Conservation (phyloP, 2,329 filamentous ascomycete genomes). For the Ambrosiella cleistominuta region DNA sequence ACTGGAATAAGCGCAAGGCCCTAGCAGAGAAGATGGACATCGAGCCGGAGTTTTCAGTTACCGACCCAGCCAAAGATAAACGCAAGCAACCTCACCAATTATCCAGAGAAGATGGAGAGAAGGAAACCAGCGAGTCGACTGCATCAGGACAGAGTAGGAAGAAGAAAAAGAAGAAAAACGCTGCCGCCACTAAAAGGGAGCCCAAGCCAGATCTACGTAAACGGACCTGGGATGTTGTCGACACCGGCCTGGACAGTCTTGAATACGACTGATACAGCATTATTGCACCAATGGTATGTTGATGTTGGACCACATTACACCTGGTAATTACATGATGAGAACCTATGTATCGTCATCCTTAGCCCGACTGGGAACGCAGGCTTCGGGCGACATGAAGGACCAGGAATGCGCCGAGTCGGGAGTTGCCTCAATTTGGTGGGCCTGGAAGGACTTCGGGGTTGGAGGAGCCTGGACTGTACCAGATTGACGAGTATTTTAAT, state of each 20-base stretch:
- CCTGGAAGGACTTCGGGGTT: conserved; percentile 7
- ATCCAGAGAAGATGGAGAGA: conserved; percentile 13
- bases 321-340: conserved; percentile 54
- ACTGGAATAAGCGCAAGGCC: conserved; percentile 12
- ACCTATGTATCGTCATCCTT: conserved; percentile 86
- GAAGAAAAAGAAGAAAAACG: conserved; percentile 19
- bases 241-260: conserved; percentile 39
- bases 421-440: not conserved
- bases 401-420: not conserved
- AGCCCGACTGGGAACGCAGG: conserved; percentile 43
- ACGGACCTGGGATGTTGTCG: conserved; percentile 50
- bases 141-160: conserved; percentile 16
- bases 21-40: conserved; percentile 6
- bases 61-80: conserved; percentile 3
- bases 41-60: conserved; percentile 8
- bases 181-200: conserved; percentile 16
- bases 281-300: conserved; percentile 15
- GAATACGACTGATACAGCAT: conserved; percentile 36
- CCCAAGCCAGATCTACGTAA: conserved; percentile 46
- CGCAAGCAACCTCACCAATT: not conserved
- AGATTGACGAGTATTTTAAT: conserved; percentile 27
- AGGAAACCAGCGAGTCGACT: conserved; percentile 2
- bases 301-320: not conserved
- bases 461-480: conserved; percentile 7
- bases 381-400: conserved; percentile 3